Evolutionary conservation across 2,329 filamentous ascomycete genomes (phyloP).

Genomic region (Pseudocercospora cruenta): DNA sequence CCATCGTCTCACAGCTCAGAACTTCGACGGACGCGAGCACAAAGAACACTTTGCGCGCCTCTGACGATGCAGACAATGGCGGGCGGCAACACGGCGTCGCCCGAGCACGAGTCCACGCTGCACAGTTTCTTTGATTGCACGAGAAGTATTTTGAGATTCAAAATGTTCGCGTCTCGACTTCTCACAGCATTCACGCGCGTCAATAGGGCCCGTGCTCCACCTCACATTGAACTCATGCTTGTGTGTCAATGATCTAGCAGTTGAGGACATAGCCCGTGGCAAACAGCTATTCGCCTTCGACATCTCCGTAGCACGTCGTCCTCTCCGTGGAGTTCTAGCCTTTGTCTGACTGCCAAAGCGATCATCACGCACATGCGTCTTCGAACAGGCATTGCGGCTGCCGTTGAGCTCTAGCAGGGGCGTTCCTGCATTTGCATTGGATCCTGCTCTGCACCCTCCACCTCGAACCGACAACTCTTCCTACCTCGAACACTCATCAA

Average conservation of each 20-base stretch:
- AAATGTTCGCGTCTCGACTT: neutral
- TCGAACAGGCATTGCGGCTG: neutral
- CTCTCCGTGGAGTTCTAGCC: neutral
- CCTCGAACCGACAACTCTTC: neutral
- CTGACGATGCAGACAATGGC: neutral
- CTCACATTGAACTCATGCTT: neutral
- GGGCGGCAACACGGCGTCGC: neutral
- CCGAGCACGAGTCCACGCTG: neutral
- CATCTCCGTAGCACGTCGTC: neutral
- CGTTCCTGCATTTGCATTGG: neutral
- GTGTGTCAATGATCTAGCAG: neutral
- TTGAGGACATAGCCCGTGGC: neutral
- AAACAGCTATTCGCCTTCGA: neutral
- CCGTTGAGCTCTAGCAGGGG: neutral
- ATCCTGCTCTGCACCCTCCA: conserved; percentile 1
- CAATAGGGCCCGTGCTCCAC: neutral
- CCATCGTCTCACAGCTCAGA: neutral
- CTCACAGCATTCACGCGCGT: neutral
- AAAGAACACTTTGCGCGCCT: neutral
- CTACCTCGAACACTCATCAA: neutral
- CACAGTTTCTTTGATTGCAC: neutral
- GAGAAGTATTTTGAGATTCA: neutral
- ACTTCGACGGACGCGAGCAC: neutral
- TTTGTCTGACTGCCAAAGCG: neutral
- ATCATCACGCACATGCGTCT: neutral